Evolutionary conservation across 2,329 filamentous ascomycete species (phyloP).

Genomic region (Dothistroma septosporum): DNA sequence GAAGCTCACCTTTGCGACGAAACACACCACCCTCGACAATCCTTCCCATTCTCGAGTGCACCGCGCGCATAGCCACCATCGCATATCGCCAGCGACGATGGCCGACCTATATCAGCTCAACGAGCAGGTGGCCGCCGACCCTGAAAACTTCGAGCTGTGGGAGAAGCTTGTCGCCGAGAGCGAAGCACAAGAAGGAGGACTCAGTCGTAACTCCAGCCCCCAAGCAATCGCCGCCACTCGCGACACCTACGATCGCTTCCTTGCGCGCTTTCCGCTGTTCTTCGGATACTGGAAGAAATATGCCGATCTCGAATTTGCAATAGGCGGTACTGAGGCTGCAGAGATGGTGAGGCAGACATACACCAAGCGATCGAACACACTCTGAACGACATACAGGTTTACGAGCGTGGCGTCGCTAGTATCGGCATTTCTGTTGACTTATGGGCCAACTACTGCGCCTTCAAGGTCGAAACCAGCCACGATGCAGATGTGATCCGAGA

Average conservation of each 20-base stretch:
- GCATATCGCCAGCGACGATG: slow-evolving; percentile 18
- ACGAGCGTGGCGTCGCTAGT: slow-evolving; percentile 89
- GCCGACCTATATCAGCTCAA: slow-evolving; percentile 33
- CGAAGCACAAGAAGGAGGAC: slow-evolving; percentile 81
- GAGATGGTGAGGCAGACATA: slow-evolving; percentile 68
- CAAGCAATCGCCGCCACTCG: slow-evolving; percentile 84
- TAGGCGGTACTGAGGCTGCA: slow-evolving; percentile 91
- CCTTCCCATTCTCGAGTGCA: not conserved
- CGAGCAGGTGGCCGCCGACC: slow-evolving; percentile 52
- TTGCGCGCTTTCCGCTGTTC: slow-evolving; percentile 88
- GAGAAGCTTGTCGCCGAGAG: slow-evolving; percentile 82
- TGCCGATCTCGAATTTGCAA: slow-evolving; percentile 94
- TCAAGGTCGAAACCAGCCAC: slow-evolving; percentile 97
- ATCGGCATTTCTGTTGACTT: slow-evolving; percentile 92
- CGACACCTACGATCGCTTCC: slow-evolving; percentile 84
- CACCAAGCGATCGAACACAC: slow-evolving; percentile 26
- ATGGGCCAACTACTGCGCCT: slow-evolving; percentile 95
- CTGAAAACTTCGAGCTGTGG: slow-evolving; percentile 92
- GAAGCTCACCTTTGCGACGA: not conserved
- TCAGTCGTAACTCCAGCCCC: slow-evolving; percentile 94
- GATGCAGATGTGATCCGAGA: slow-evolving; percentile 94
- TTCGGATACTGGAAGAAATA: slow-evolving; percentile 99
- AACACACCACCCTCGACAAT: not conserved
- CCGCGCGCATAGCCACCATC: not conserved
- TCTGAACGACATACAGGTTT: slow-evolving; percentile 58